Conservation (phyloP, 1,139 yeast species). For the Taphrina pruni region DNA sequence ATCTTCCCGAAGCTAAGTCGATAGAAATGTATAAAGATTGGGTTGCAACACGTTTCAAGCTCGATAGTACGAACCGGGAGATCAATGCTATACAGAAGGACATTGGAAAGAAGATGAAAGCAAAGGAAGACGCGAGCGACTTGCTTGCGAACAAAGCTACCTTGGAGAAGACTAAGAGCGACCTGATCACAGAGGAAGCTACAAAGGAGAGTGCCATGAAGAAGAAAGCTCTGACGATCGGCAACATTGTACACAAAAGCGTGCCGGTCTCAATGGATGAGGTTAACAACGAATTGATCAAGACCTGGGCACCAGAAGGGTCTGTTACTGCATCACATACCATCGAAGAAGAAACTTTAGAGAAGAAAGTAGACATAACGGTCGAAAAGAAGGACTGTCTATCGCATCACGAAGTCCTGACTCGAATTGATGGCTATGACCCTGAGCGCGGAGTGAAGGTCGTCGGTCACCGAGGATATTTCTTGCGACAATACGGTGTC, state of each 20-base stretch:
- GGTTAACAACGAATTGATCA: constrained; percentile 78
- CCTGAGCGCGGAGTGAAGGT: constrained; percentile 98
- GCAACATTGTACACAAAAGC: constrained; percentile 90
- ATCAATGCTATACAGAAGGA: constrained; percentile 88
- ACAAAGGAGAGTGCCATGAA: constrained; percentile 77
- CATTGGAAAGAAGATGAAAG: constrained; percentile 88
- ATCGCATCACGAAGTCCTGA: constrained; percentile 93
- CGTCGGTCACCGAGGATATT: constrained; percentile 98
- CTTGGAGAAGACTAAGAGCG: constrained; percentile 71
- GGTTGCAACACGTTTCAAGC: constrained; percentile 64
- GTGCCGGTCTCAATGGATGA: constrained; percentile 89
- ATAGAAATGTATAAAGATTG: constrained; percentile 29
- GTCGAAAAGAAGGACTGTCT: constrained; percentile 70
- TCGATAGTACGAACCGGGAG: constrained; percentile 86
- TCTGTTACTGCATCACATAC: constrained; percentile 1
- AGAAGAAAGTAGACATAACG: constrained; percentile 48
- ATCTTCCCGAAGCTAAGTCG: too few species aligned
- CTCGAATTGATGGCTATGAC: constrained; percentile 95
- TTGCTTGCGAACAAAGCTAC: constrained; percentile 80
- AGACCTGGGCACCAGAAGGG: constrained; percentile 82
- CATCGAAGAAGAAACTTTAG: constrained; percentile 15
- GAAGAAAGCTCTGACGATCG: constrained; percentile 82
- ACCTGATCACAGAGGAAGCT: constrained; percentile 69
- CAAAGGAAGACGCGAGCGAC: constrained; percentile 90
- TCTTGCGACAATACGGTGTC: constrained; percentile 92